Conservation (phyloP, 495 filamentous ascomycete genomes). For the Aspergillus haitiensis region DNA sequence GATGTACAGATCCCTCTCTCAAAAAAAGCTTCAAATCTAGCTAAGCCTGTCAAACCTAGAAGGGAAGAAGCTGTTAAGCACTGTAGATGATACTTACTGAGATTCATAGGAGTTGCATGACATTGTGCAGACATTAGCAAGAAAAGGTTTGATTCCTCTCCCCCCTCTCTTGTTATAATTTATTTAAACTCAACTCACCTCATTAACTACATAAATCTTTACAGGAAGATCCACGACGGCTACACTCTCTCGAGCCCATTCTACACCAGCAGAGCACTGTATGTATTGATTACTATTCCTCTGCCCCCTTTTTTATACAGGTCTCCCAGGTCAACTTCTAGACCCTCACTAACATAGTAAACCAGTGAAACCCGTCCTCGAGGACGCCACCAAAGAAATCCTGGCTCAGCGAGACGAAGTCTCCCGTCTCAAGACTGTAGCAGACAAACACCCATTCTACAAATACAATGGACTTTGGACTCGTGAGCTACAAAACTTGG, state of each 20-base stretch:
- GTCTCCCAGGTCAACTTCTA: too few relatives aligned
- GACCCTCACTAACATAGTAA: not conserved
- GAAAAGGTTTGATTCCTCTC: slow-evolving; percentile 54
- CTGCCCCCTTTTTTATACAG: not conserved
- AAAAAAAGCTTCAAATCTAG: slow-evolving; percentile 22
- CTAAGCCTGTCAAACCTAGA: not conserved
- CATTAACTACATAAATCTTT: slow-evolving; percentile 5
- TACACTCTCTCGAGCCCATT: slow-evolving; percentile 84
- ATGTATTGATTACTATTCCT: slow-evolving; percentile 31
- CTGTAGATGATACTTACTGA: slow-evolving; percentile 11
- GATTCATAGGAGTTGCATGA: slow-evolving; percentile 66
- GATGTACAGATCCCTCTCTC: slow-evolving; percentile 55
- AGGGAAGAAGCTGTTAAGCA: slow-evolving; percentile 14
- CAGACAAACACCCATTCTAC: slow-evolving; percentile 89
- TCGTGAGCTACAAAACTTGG: slow-evolving; percentile 79
- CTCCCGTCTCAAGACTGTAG: slow-evolving; percentile 60
- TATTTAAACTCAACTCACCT: not conserved
- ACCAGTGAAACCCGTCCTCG: slow-evolving; percentile 47
- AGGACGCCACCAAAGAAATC: slow-evolving; percentile 43
- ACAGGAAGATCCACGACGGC: slow-evolving; percentile 68
- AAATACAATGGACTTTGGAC: slow-evolving; percentile 89
- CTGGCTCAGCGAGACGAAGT: slow-evolving; percentile 47
- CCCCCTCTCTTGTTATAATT: not conserved
- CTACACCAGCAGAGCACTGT: slow-evolving; percentile 77
- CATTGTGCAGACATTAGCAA: slow-evolving; percentile 74